phyloP scores from a whole-genome alignment of 2,329 filamentous ascomycete genomes.

The Apiospora marii region DNA sequence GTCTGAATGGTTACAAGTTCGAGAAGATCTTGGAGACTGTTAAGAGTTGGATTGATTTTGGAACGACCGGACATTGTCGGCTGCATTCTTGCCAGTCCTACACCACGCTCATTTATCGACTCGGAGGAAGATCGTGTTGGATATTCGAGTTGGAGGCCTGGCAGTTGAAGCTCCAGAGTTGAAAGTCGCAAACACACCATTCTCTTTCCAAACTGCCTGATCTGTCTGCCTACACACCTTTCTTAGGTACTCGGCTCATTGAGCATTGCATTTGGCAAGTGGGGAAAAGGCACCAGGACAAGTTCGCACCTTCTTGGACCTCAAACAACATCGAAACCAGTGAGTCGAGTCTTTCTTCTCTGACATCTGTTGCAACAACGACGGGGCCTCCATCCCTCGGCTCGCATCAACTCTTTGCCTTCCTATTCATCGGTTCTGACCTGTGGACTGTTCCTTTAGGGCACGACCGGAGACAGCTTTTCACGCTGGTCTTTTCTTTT shows the following conservation, averaged over 20 bases:
- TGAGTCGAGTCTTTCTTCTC: not conserved
- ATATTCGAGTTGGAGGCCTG: no score
- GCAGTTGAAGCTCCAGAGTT: no score
- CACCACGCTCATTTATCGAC: not conserved
- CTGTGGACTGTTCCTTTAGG: not conserved
- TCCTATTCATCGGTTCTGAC: not conserved
- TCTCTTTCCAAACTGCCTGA: not conserved
- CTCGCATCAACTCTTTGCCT: not conserved
- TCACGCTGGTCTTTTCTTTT: not conserved
- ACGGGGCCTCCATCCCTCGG: not conserved
- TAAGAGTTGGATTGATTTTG: conserved; percentile 2
- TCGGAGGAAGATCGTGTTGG: no score
- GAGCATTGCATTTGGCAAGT: not conserved
- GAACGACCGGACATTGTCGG: not conserved
- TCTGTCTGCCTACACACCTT: not conserved
- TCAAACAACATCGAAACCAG: not conserved
- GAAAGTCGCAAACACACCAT: not conserved
- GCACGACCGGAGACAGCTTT: not conserved
- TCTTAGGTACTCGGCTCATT: not conserved
- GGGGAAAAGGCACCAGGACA: not conserved
- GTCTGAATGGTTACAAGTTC: not conserved
- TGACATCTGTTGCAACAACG: not conserved
- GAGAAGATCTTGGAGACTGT: not conserved
- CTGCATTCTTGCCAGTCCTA: not conserved
- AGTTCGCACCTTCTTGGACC: not conserved